Base-by-base conservation (phyloP, 2,329 filamentous ascomycete genomes). In the Rugonectria rugulosa region DNA sequence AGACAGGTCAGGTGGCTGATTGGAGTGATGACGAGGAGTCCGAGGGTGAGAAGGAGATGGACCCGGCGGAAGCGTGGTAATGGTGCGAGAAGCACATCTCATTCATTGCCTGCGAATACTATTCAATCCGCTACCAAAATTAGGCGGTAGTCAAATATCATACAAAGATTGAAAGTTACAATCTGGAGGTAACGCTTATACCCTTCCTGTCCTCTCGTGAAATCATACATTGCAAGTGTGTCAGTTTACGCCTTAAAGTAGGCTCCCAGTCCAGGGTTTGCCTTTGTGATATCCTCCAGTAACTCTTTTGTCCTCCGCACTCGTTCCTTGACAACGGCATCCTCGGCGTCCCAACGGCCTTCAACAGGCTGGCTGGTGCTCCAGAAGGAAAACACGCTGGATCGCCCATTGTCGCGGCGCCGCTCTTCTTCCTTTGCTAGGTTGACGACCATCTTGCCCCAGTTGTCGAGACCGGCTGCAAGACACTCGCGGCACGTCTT, bases 401-500 rank as follows among this genome's bases (percentile, higher is more conserved):
- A 53, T 23, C 66, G 63, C 53, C 50, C 57, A 3, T 68, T 19
- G 71, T 78, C 77, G 10, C 61, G 62, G n/a, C 64, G 73, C 54
- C 75, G 70, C 56, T 71, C 71, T 66, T 85, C 81, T 34, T 81
- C 79, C 46, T 74, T 76, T 21, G 83, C 84, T 41, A 96, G 79
- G 53, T 81, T 81, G 10, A 79, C 78, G 17, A 95, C 87, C 89
- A 98, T 98, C 23, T 80, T 82, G 41, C 83, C 83, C 93, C 93
- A 97, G 70, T 97, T 96, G 6, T 83, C 81, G 1, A 97, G 79
- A 0, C 91, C 91, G 3, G 89, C 86, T 54, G 84, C 79, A 6
- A 97, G 81, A 68, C 94, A 97, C 63, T 94, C 83, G 27, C 84
- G 84, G 70, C 93, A 97, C 32, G 84, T 86, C 59, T 83, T 81